A percentile compares a stretch with the other conserved stretches of the same genome.
Evolutionary conservation across 768 basidiomycete species (phyloP).

Genomic region (Suillus fuscotomentosus): DNA sequence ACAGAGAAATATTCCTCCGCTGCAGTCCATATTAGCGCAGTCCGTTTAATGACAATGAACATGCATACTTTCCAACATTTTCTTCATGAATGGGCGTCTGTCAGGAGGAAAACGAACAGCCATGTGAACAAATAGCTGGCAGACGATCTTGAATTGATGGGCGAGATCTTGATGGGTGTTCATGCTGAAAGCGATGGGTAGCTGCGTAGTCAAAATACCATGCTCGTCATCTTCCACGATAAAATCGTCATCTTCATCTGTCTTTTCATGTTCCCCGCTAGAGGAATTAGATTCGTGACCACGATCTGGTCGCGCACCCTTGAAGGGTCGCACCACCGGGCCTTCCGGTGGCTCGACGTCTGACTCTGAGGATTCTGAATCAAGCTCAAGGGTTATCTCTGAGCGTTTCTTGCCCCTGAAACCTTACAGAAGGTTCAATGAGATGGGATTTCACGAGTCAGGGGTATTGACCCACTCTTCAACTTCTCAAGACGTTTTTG

Average conservation of each 20-base stretch:
- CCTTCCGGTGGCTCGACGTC: slow-evolving; percentile 30
- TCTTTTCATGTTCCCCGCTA: slow-evolving; percentile 33
- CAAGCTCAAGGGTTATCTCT: slow-evolving; percentile 24
- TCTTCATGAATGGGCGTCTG: slow-evolving; percentile 55
- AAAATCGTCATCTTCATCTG: slow-evolving; percentile 31
- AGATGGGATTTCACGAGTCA: slow-evolving; percentile 4
- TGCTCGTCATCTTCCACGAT: slow-evolving; percentile 68
- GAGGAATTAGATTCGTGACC: slow-evolving; percentile 36
- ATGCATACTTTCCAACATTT: slow-evolving; percentile 45
- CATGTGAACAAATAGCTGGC: slow-evolving; percentile 84
- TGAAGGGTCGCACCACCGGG: slow-evolving; percentile 35
- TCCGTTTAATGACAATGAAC: not conserved
- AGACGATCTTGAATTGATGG: slow-evolving; percentile 84
- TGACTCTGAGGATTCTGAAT: slow-evolving; percentile 27
- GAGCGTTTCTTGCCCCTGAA: slow-evolving; percentile 45
- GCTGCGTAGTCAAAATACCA: slow-evolving; percentile 35
- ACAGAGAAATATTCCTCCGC: slow-evolving; percentile 73
- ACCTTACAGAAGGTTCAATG: slow-evolving; percentile 6
- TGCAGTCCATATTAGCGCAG: slow-evolving; percentile 16
- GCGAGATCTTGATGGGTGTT: slow-evolving; percentile 70
- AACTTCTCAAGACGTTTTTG: slow-evolving; percentile 65
- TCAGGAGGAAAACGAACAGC: slow-evolving; percentile 57
- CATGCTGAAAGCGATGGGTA: slow-evolving; percentile 84
- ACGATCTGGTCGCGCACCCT: slow-evolving; percentile 42
- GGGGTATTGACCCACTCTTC: slow-evolving; percentile 44